Evolutionary conservation across 164 flowering plant genomes (phyloP), one percentile per base, ranked within the genome.

Genomic region (Dillenia suffruticosa): DNA sequence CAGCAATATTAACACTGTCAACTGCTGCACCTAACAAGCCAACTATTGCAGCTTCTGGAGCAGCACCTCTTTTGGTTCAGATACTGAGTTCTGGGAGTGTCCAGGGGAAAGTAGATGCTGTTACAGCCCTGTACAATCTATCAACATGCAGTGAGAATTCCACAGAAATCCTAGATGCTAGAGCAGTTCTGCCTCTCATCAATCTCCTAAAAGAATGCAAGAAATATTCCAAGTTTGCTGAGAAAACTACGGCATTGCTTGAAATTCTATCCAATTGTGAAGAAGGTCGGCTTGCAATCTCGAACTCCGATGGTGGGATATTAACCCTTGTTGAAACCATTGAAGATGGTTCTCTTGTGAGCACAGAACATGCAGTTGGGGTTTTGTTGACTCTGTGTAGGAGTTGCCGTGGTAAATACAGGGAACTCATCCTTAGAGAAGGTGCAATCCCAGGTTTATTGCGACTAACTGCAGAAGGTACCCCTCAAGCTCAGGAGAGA

Each of bases 361-460:
- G 96, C 81, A 78, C 80, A 13, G 85, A 81, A 55, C 87, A 89
- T 57, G 93, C 93, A 9, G 91, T 85, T 61, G 91, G 89, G 59
- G 77, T 75, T 52, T 71, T 89, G 15, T 81, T 89, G 12, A 58
- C 84, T 9, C 51, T 89, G 58, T 87, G 96, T 73, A 74, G 68
- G 69, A 85, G 93, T 76, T 75, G 77, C 74, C 63, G 88, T 50
- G 73, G 65, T 49, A 82, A 82, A 65, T 85, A 85, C 57, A 65
- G 89, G 62, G 77, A 82, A 59, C 91, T 85, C 63, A 89, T 87
- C 52, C 86, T 89, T 6, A 80, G 76, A 14, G 96, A 87, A 79
- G 93, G 93, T 46, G 88, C 89, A 22, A 84, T 89, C 63, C 96
- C 96, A 16, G 96, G 96, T 16, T 89, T 89, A 48, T 65, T 89